phyloP scores from a whole-genome alignment of 306 rosid genomes.

The Lupinus albus region DNA sequence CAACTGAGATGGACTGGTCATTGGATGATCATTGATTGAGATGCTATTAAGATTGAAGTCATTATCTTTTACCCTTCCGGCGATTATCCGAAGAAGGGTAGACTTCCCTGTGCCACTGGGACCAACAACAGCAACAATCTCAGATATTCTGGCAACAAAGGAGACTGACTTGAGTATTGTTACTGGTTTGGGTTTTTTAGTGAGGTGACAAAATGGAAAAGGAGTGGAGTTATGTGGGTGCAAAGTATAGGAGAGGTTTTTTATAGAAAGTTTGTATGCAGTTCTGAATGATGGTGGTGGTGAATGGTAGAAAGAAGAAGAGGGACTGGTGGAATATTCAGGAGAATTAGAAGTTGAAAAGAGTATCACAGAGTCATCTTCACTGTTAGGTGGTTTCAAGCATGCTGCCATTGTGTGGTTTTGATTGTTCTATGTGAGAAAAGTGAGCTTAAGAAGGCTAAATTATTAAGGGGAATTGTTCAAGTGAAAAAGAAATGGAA shows the following conservation, averaged over 20 bases:
- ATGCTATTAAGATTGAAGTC: constrained; percentile 59
- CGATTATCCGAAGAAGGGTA: constrained; percentile 64
- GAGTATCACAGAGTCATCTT: constrained; percentile 61
- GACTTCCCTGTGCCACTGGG: constrained; percentile 96
- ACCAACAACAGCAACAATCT: constrained; percentile 82
- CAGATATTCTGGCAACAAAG: constrained; percentile 66
- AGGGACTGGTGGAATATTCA: constrained; percentile 57
- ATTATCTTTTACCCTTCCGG: constrained; percentile 59
- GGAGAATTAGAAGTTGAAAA: constrained; percentile 70
- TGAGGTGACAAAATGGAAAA: constrained; percentile 44
- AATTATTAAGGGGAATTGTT: constrained; percentile 21
- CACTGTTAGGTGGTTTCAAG: constrained; percentile 53
- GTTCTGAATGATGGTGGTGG: constrained; percentile 42
- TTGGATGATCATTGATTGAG: constrained; percentile 56
- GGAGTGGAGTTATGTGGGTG: constrained; percentile 47
- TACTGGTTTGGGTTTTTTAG: constrained; percentile 53
- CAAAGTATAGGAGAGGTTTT: constrained; percentile 61
- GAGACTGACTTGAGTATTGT: constrained; percentile 75
- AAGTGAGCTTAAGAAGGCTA: constrained; percentile 37
- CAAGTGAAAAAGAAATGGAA: constrained; percentile 43
- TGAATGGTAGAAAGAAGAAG: constrained; percentile 63
- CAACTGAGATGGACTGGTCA: constrained; percentile 61
- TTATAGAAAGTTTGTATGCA: constrained; percentile 52
- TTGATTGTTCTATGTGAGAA: constrained; percentile 30
- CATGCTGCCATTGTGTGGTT: constrained; percentile 48